Percentiles rank a stretch among this genome's conserved stretches.
Conservation (phyloP, 805 yeast species). For the Candida pseudofarinosa region DNA sequence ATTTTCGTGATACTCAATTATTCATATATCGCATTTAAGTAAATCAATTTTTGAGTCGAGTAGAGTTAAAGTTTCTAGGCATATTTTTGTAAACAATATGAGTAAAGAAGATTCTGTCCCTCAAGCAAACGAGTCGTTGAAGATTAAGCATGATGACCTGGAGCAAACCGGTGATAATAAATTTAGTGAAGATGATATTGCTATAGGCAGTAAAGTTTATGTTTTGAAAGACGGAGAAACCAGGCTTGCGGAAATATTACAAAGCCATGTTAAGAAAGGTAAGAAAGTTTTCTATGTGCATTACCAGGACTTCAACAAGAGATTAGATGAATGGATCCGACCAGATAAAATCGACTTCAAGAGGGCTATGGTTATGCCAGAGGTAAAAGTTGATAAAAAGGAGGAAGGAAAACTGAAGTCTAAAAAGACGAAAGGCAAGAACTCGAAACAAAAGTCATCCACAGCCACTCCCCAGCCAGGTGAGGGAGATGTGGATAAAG, state of each 20-base stretch:
- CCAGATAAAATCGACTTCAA: constrained; percentile 66
- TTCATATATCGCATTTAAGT: no score
- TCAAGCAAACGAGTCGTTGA: neutral
- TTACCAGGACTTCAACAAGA: constrained; percentile 89
- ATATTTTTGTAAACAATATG: no score
- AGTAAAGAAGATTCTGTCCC: neutral
- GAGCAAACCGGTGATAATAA: constrained; percentile 2
- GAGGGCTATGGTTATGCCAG: constrained; percentile 70
- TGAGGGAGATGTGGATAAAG: neutral
- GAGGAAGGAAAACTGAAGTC: constrained; percentile 31
- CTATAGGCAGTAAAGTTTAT: constrained; percentile 76
- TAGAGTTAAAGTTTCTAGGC: no score
- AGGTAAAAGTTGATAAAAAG: constrained; percentile 47
- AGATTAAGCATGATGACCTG: neutral
- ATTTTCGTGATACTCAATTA: neutral
- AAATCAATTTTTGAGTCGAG: no score
- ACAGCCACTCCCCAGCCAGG: constrained; percentile 22
- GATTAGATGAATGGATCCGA: constrained; percentile 93
- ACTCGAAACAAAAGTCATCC: constrained; percentile 11
- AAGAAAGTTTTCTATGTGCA: constrained; percentile 86
- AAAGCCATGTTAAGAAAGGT: constrained; percentile 70
- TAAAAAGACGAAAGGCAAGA: constrained; percentile 19
- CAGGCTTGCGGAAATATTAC: constrained; percentile 81
- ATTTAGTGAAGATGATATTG: constrained; percentile 46
- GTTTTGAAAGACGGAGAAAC: constrained; percentile 77